Evolutionary conservation across 179 eudicot species (phyloP).

Genomic region (Beta lomatogona): DNA sequence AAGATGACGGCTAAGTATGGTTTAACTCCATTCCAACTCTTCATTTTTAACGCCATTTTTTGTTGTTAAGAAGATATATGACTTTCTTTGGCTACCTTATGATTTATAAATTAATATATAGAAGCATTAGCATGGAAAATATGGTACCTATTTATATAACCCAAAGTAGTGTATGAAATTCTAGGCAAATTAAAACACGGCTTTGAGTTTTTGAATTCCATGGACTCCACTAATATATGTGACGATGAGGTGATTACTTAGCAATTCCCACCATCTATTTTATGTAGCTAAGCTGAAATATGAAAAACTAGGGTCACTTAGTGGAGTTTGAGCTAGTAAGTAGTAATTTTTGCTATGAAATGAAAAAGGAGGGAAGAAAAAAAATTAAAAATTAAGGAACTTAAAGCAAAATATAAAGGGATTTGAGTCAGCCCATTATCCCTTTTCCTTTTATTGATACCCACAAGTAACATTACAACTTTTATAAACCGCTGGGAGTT

Average conservation of each 20-base stretch:
- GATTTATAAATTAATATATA: too few species aligned
- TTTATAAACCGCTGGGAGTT: not conserved
- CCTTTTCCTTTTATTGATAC: not conserved
- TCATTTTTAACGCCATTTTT: not conserved
- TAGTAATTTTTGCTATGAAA: slow-evolving; percentile 7
- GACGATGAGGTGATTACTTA: not conserved
- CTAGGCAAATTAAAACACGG: slow-evolving; percentile 11
- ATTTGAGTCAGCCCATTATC: slow-evolving; percentile 31
- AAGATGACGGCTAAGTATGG: slow-evolving; percentile 33
- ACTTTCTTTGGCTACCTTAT: not conserved
- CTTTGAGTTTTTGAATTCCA: slow-evolving; percentile 14
- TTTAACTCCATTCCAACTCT: not conserved
- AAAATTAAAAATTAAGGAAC: not conserved
- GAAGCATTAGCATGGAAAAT: not conserved
- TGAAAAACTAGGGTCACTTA: slow-evolving; percentile 15
- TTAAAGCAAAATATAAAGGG: not conserved
- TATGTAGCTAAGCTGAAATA: not conserved
- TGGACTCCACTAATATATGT: slow-evolving; percentile 24
- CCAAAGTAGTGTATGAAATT: not conserved
- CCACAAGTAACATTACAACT: slow-evolving; percentile 11
- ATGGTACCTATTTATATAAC: slow-evolving; percentile 18
- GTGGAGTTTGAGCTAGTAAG: slow-evolving; percentile 16
- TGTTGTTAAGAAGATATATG: not conserved
- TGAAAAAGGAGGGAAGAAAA: not conserved
- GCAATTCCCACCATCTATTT: not conserved